A percentile compares a stretch with the other conserved stretches of the same genome.
phyloP scores from a whole-genome alignment of 176 grass and related monocot species.

The Oryza meridionalis region DNA sequence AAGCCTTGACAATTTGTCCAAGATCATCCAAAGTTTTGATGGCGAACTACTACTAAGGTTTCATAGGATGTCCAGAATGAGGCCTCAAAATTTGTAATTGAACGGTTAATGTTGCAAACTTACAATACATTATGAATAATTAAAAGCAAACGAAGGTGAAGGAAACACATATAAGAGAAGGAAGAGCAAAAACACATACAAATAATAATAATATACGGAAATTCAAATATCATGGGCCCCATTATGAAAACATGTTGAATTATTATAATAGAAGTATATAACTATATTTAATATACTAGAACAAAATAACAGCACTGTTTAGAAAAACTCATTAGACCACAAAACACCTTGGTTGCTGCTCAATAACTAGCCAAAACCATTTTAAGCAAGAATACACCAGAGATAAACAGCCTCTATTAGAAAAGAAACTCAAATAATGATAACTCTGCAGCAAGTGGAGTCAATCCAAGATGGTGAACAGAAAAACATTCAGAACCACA shows the following conservation, averaged over 20 bases:
- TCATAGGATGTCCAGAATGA: background rate
- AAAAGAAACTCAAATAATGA: background rate
- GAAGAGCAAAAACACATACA: background rate
- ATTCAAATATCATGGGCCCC: background rate
- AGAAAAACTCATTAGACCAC: background rate
- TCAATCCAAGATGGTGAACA: background rate
- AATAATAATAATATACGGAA: background rate
- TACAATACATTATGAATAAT: background rate
- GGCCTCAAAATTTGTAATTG: background rate
- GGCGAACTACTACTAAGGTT: background rate
- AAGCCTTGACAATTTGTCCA: constrained; percentile 9
- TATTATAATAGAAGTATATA: background rate
- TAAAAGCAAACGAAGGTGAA: background rate
- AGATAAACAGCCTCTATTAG: background rate
- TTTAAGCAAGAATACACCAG: constrained; percentile 14
- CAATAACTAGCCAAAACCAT: background rate
- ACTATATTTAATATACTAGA: background rate
- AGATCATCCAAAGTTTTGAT: background rate
- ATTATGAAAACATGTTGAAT: background rate
- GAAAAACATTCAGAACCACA: background rate
- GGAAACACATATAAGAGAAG: background rate
- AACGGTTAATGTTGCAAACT: background rate
- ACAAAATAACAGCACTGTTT: background rate
- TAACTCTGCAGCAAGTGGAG: background rate
- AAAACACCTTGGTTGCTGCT: background rate